Conservation (phyloP, 2,329 filamentous ascomycete species). For the Ceratocystis albifundus region DNA sequence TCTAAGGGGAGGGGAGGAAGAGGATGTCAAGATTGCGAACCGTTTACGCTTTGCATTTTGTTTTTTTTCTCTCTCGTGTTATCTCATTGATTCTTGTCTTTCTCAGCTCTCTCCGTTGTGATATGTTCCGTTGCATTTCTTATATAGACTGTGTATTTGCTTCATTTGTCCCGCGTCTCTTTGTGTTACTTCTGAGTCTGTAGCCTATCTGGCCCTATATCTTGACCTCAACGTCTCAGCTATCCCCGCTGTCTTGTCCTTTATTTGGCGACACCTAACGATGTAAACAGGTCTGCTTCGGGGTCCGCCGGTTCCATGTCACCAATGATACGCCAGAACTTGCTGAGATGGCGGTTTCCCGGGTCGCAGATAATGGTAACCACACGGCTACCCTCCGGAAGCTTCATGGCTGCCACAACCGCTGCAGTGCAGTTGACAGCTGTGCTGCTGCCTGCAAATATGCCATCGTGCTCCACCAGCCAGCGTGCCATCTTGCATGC, state of each 20-base stretch:
- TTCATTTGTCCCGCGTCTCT: background rate
- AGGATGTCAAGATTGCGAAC: slow-evolving; percentile 12
- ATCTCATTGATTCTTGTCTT: no score
- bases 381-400: slow-evolving; percentile 52
- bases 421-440: slow-evolving; percentile 91
- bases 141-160: background rate
- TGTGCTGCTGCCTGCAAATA: slow-evolving; percentile 89
- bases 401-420: slow-evolving; percentile 51
- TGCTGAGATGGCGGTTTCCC: slow-evolving; percentile 71
- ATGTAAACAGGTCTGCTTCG: slow-evolving; percentile 39
- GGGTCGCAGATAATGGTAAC: slow-evolving; percentile 80
- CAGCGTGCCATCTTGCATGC: slow-evolving; percentile 89
- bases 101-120: no score
- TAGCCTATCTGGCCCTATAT: background rate
- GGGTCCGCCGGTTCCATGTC: slow-evolving; percentile 56
- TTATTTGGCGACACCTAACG: slow-evolving; percentile 36
- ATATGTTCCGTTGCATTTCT: no score
- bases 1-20: no score
- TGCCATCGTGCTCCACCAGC: slow-evolving; percentile 88
- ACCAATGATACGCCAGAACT: slow-evolving; percentile 68
- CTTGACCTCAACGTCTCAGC: background rate
- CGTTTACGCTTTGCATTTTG: background rate
- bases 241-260: no score
- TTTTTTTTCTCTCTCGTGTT: no score
- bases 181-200: background rate